Base-by-base conservation (phyloP, 805 yeast genomes). In the Spathaspora sp. region DNA sequence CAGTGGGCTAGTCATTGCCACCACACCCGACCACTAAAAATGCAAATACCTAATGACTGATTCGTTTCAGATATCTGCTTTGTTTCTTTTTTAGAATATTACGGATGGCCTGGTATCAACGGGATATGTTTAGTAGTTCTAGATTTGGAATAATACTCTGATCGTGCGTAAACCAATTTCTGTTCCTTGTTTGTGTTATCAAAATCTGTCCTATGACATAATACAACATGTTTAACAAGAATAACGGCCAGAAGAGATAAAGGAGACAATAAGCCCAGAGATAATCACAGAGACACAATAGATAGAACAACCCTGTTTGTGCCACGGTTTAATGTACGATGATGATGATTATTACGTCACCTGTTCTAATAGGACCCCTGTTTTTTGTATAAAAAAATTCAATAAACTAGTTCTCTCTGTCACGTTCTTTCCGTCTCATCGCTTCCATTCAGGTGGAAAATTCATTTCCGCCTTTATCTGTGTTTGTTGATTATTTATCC, bases 261-360 rank as follows among this genome's bases (percentile, higher is more conserved):
- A 14, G 14, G 18, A 35, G 40, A 35, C 18, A 35, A 35, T 35
- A 35, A 31, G 35, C 4, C n/a, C n/a, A 31, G n/a, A 31, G 35
- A 31, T 14, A 31, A 31, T 31, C 35, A 35, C 16, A 35, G 18
- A 35, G 16, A 35, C 17, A 35, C 40, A 35, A 10, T 35, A 16
- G 40, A 35, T 35, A 35, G 18, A 35, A 16, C 18, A 35, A n/a
- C 14, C 9, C 40, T 8, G 40, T 35, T 35, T 35, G 40, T 35
- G 18, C 40, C 9, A 10, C 14, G 14, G 14, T 9, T n/a, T 35
- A n/a, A 35, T 42, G 44, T 42, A 6, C 23, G 44, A 42, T 42
- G 44, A 40, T 40, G 43, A 18, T 42, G 19, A 11, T 18, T 17
- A 42, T 42, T 42, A 42, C 44, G 44, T 42, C 44, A 42, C 44